Evolutionary conservation across 495 filamentous ascomycete species (phyloP).

Genomic region (Penicillium odoratum): DNA sequence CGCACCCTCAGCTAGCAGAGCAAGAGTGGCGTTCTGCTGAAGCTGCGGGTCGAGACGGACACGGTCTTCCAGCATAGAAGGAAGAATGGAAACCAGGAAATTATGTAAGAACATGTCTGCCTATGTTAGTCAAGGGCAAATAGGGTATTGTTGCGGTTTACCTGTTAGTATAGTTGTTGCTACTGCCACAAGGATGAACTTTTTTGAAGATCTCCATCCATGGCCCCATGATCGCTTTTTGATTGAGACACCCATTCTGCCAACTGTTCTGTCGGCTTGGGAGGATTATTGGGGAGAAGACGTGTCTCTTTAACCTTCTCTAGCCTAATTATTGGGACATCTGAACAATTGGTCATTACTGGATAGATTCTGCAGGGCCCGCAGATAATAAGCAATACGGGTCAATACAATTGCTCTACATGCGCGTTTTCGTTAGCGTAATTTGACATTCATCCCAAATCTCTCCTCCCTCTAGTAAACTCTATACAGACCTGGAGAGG

Average conservation of each 20-base stretch:
- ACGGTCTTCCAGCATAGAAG: background rate
- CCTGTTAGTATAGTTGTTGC: background rate
- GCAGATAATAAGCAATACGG: no score
- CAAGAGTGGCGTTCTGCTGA: background rate
- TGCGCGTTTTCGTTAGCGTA: no score
- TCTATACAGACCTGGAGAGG: no score
- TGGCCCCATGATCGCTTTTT: background rate
- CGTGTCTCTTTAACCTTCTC: no score
- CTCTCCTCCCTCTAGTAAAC: no score
- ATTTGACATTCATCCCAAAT: no score
- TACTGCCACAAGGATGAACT: background rate
- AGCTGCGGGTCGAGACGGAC: background rate
- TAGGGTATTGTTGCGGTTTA: background rate
- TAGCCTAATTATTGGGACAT: no score
- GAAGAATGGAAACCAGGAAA: constrained; percentile 5
- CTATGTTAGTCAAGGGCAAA: background rate
- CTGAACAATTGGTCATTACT: no score
- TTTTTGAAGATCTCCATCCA: background rate
- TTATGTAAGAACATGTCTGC: constrained; percentile 5
- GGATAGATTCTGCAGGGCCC: no score
- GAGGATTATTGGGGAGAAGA: background rate
- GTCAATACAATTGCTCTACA: no score
- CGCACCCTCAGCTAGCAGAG: background rate
- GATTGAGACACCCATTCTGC: background rate
- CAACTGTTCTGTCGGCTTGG: background rate